phyloP scores from a whole-genome alignment of 176 grass and related monocot genomes.

The Zoysia pacifica region DNA sequence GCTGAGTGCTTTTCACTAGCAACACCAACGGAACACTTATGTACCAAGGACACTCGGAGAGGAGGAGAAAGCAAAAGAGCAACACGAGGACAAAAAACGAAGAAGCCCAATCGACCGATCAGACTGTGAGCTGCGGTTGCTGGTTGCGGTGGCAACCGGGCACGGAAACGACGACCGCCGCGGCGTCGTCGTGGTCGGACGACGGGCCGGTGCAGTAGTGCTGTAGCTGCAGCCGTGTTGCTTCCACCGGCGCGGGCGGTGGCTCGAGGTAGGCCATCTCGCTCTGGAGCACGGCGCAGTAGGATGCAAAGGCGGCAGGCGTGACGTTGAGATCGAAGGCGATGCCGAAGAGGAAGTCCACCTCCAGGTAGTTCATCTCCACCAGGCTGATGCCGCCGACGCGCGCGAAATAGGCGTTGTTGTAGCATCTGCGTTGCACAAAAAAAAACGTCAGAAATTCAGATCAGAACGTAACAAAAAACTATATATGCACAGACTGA shows the following conservation, averaged over 20 bases:
- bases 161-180: neutral
- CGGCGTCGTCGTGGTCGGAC: constrained; percentile 59
- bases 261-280: constrained; percentile 77
- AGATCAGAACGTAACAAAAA: neutral
- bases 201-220: constrained; percentile 39
- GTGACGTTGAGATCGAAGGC: constrained; percentile 95
- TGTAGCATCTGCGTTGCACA: constrained; percentile 66
- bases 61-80: neutral
- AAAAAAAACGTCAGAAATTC: neutral
- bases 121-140: constrained; percentile 71
- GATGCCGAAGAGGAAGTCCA: constrained; percentile 93
- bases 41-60: constrained; percentile 39
- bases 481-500: neutral
- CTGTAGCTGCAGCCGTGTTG: constrained; percentile 37
- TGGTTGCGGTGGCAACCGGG: constrained; percentile 45
- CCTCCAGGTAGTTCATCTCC: constrained; percentile 99
- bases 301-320: constrained; percentile 70
- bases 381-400: constrained; percentile 87
- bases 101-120: constrained; percentile 36
- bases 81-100: constrained; percentile 21
- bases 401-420: constrained; percentile 99
- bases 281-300: constrained; percentile 81
- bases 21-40: constrained; percentile 35
- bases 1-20: constrained; percentile 4
- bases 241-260: constrained; percentile 33